Percentiles rank a stretch among this genome's conserved stretches.
phyloP scores from a whole-genome alignment of 2,329 filamentous ascomycete species.

The Cytospora mali region DNA sequence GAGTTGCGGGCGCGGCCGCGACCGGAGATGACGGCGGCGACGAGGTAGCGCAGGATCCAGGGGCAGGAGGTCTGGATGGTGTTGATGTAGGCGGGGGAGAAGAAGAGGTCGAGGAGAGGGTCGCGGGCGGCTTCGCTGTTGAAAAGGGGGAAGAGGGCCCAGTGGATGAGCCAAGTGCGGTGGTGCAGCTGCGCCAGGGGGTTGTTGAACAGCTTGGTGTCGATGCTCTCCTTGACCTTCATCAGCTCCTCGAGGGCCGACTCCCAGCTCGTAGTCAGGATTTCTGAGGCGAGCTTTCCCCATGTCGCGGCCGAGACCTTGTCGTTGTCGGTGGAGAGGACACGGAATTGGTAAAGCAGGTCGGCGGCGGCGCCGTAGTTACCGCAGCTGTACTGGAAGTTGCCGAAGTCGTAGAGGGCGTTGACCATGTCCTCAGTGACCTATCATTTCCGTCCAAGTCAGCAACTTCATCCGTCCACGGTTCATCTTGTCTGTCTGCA shows the following conservation, averaged over 20 bases:
- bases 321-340: conserved; percentile 97
- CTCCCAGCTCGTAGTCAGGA: conserved; percentile 94
- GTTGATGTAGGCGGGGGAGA: conserved; percentile 97
- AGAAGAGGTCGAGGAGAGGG: conserved; percentile 91
- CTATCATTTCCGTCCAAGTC: conserved; percentile 40
- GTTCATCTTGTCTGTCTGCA: not conserved
- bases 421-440: conserved; percentile 95
- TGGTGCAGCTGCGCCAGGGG: conserved; percentile 93
- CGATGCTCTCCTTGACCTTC: conserved; percentile 90
- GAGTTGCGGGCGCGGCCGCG: conserved; percentile 80
- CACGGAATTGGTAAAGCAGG: conserved; percentile 95
- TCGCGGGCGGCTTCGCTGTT: conserved; percentile 94
- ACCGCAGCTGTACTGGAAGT: conserved; percentile 97
- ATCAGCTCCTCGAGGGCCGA: conserved; percentile 85
- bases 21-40: conserved; percentile 93
- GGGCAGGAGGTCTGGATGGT: conserved; percentile 98
- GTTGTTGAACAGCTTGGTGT: conserved; percentile 94
- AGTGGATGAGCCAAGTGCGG: conserved; percentile 97
- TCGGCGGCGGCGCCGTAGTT: conserved; percentile 90
- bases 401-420: conserved; percentile 91
- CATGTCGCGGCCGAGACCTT: conserved; percentile 94
- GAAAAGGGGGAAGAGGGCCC: conserved; percentile 98
- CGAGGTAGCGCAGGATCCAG: conserved; percentile 93
- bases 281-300: conserved; percentile 97
- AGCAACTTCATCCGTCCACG: conserved; percentile 7